phyloP scores from a whole-genome alignment of 129 eudicot species.

The Sambucus nigra region DNA sequence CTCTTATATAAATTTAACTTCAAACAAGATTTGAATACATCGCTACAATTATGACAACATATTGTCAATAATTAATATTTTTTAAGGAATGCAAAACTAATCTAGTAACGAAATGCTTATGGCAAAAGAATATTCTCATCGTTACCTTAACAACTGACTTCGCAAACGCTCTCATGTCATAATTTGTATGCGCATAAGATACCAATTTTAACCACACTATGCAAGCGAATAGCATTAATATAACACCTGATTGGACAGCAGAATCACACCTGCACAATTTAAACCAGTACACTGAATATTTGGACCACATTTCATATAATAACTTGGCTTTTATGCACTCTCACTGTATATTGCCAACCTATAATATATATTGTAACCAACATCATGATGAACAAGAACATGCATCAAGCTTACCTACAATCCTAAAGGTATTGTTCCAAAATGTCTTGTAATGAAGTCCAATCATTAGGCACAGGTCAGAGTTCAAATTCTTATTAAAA shows the following conservation, averaged over 20 bases:
- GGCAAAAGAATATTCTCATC: constrained; percentile 2
- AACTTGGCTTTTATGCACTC: not conserved
- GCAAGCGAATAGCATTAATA: constrained; percentile 70
- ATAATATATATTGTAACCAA: not conserved
- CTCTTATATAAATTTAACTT: not conserved
- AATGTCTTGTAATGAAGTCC: not conserved
- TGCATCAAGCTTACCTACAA: not conserved
- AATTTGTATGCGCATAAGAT: constrained; percentile 85
- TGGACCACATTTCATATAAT: constrained; percentile 3
- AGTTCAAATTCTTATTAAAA: not conserved
- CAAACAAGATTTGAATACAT: not conserved
- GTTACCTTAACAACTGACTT: constrained; percentile 60
- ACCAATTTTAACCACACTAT: constrained; percentile 87
- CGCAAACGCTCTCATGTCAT: constrained; percentile 67
- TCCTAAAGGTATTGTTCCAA: not conserved
- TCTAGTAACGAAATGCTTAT: not conserved
- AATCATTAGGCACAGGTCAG: not conserved
- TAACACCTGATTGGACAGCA: constrained; percentile 77
- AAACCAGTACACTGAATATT: constrained; percentile 8
- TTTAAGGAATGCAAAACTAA: not conserved
- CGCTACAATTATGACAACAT: not conserved
- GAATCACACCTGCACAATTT: constrained; percentile 70
- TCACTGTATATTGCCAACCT: not conserved
- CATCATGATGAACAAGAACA: not conserved
- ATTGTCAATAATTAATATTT: not conserved